Percentiles rank a stretch among this genome's conserved stretches.
Evolutionary conservation across 371 early-diverging fungal species (phyloP).

Genomic region (Mucor racemosus): DNA sequence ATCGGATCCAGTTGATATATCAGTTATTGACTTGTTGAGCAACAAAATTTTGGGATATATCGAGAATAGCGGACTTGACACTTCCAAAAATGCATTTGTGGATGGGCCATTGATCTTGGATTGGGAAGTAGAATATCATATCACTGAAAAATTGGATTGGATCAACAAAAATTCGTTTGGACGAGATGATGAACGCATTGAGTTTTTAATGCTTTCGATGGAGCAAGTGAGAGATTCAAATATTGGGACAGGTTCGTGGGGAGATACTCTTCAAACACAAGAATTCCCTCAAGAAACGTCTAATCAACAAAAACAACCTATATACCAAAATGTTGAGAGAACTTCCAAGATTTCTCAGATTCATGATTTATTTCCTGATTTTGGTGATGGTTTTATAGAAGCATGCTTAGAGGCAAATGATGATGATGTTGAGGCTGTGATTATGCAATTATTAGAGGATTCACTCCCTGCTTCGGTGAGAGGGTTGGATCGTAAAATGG

Average conservation of each 20-base stretch:
- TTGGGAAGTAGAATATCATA: constrained; percentile 69
- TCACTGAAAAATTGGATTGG: constrained; percentile 59
- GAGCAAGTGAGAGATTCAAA: constrained; percentile 72
- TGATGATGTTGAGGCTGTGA: constrained; percentile 71
- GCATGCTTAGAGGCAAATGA: constrained; percentile 74
- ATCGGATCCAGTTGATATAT: not conserved
- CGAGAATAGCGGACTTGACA: constrained; percentile 50
- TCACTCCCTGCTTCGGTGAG: constrained; percentile 67
- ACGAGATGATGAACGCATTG: constrained; percentile 68
- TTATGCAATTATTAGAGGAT: constrained; percentile 78
- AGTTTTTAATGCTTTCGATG: constrained; percentile 69
- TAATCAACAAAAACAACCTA: not conserved
- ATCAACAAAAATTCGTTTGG: constrained; percentile 48
- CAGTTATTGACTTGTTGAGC: constrained; percentile 40
- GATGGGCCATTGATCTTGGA: constrained; percentile 84
- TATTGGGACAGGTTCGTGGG: constrained; percentile 40
- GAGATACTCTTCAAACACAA: constrained; percentile 23
- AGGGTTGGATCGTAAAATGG: constrained; percentile 68
- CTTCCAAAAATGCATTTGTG: constrained; percentile 43
- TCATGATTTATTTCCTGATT: constrained; percentile 83
- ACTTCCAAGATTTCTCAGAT: constrained; percentile 68
- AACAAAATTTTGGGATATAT: constrained; percentile 50
- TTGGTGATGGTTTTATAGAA: constrained; percentile 89
- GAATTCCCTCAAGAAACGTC: not conserved
- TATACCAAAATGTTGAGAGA: constrained; percentile 10